These are phyloP conservation scores for Tetrahymena malaccensis DNA, from an alignment of 73 alveolate genomes.

Conservation along the genomic window DNA sequence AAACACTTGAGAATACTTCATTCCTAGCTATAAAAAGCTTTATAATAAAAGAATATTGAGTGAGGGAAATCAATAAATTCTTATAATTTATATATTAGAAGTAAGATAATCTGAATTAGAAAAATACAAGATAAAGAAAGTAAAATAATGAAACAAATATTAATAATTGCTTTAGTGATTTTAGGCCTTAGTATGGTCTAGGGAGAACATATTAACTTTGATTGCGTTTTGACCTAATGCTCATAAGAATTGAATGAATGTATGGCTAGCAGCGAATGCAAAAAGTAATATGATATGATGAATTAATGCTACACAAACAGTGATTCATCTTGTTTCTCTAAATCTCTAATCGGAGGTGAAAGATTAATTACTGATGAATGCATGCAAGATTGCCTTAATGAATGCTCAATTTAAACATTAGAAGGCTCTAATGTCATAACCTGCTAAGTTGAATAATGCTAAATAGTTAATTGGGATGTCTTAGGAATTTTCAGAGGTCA, in stretches of 20 bases:
- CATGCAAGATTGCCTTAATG: neutral
- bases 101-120: neutral
- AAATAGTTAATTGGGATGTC: neutral
- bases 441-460: neutral
- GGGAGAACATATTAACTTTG: neutral
- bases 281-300: neutral
- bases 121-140: neutral
- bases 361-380: neutral
- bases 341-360: neutral
- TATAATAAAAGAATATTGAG: neutral
- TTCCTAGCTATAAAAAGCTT: neutral
- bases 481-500: neutral
- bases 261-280: neutral
- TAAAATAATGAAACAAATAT: neutral
- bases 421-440: neutral
- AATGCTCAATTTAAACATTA: neutral
- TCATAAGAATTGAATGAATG: neutral
- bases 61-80: neutral
- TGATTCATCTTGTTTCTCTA: neutral
- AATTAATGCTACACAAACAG: neutral
- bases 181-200: neutral
- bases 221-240: neutral
- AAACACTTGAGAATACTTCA: neutral
- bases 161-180: neutral
- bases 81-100: neutral